Evolutionary conservation across 768 basidiomycete species (phyloP).

Genomic region (Rhodotorula babjevae): DNA sequence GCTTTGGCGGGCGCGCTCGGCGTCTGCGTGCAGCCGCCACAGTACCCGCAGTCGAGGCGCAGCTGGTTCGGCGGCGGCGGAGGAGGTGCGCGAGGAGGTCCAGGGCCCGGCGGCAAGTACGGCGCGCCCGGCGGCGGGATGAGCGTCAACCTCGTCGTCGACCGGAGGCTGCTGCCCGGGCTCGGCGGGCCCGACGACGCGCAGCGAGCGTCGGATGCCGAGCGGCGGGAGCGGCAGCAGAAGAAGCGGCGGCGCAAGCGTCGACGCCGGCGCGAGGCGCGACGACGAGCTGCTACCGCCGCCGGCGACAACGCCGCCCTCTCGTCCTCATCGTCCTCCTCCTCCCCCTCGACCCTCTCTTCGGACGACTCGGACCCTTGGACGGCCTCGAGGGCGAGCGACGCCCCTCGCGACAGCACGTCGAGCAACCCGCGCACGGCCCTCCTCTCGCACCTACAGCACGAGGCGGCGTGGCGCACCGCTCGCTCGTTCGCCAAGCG

Average conservation of each 20-base stretch:
- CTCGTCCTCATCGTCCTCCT: neutral
- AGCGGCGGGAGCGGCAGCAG: neutral
- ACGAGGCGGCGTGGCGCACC: neutral
- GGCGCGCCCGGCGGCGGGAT: neutral
- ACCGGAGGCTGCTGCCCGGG: conserved; percentile 3
- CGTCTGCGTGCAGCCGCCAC: neutral
- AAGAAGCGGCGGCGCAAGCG: neutral
- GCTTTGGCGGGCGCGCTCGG: too few species aligned
- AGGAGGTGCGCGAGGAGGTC: neutral
- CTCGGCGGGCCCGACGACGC: neutral
- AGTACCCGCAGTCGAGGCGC: neutral
- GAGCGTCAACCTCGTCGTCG: conserved; percentile 26
- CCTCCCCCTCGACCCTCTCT: neutral
- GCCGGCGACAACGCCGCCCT: neutral
- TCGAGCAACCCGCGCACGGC: neutral
- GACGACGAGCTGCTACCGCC: neutral
- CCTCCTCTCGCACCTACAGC: conserved; percentile 5
- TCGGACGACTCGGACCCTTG: neutral
- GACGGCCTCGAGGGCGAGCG: neutral
- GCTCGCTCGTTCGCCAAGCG: neutral
- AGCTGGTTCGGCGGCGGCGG: neutral
- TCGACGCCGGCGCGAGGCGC: neutral
- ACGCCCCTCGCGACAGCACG: neutral
- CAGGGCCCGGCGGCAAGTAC: too few species aligned
- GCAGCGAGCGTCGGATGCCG: too few species aligned